Evolutionary conservation across 1,139 yeast species (phyloP), one percentile per base, ranked within the genome.

Genomic region (Pneumocystis carinii): DNA sequence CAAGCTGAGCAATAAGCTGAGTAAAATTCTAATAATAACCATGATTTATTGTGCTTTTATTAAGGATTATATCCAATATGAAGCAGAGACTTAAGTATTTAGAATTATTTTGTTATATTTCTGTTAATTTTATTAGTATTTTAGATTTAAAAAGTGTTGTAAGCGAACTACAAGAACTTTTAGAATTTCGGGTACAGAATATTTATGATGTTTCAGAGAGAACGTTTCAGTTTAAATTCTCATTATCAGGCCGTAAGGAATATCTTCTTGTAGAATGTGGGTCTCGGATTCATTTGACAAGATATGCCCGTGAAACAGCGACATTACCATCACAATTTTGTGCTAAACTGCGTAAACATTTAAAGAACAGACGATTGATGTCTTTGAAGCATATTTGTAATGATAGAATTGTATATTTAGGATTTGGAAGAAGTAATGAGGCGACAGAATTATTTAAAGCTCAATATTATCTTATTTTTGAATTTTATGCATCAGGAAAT

Each of bases 401-500:
- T 69, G 96, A 90, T 71, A 80, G 98, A 71, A 82, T 89, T 27
- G 76, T 88, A 63, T 95, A 89, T 0, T 73, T 92, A 62, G 83
- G 87, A 65, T 90, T 92, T 62, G 95, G 88, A 69, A 76, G 74
- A 36, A 94, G 95, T 7, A 72, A 83, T 64, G 66, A 65, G 24
- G 62, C 66, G 12, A 61, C 55, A 32, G 58, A 66, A 53, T 62
- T 62, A 14, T 48, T 24, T 48, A 48, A 24, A 10, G 32, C 55
- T 24, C n/a, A 24, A 12, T 87, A 76, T 73, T 86, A 87, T 70
- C 76, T 90, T 68, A 96, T 88, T 0, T 75, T 92, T 66, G 98
- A 92, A 72, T 90, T 92, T 70, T 90, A 90, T 76, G 88, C 96
- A 71, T 96, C 96, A 1, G 98, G 98, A 48, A 92, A 92, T 71